Percentiles rank a stretch among this genome's conserved stretches.
Evolutionary conservation across 306 rosid genomes (phyloP).

Genomic region (Canavalia ensiformis): DNA sequence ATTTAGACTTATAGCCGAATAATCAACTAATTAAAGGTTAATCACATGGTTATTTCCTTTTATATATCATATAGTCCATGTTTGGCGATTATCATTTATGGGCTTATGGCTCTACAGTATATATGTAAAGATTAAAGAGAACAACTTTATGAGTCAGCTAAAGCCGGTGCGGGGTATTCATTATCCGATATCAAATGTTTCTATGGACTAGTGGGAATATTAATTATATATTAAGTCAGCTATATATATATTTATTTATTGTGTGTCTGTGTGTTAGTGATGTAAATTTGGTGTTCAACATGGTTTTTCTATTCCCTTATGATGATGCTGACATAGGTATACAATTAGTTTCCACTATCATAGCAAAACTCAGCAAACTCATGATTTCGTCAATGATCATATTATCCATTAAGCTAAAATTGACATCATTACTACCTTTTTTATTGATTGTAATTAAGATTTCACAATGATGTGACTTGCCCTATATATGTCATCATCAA

Average conservation of each 20-base stretch:
- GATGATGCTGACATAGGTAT: neutral
- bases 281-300: neutral
- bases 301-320: neutral
- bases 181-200: slow-evolving; percentile 19
- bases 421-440: slow-evolving; percentile 2
- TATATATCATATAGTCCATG: neutral
- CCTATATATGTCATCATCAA: neutral
- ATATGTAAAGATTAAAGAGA: neutral
- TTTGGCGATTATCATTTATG: neutral
- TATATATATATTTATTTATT: neutral
- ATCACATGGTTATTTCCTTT: neutral
- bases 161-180: neutral
- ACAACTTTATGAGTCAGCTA: slow-evolving; percentile 16
- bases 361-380: neutral
- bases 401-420: slow-evolving; percentile 24
- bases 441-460: slow-evolving; percentile 1
- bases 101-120: neutral
- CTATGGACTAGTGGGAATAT: slow-evolving; percentile 18
- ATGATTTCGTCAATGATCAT: slow-evolving; percentile 22
- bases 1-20: neutral
- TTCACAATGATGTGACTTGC: neutral
- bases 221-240: neutral
- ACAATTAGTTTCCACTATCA: slow-evolving; percentile 2
- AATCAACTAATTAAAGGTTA: slow-evolving; percentile 5
- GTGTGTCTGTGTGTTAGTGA: neutral